Evolutionary conservation across 306 rosid species (phyloP), one percentile per base, ranked within the genome.

Genomic region (Cucurbita maxima): DNA sequence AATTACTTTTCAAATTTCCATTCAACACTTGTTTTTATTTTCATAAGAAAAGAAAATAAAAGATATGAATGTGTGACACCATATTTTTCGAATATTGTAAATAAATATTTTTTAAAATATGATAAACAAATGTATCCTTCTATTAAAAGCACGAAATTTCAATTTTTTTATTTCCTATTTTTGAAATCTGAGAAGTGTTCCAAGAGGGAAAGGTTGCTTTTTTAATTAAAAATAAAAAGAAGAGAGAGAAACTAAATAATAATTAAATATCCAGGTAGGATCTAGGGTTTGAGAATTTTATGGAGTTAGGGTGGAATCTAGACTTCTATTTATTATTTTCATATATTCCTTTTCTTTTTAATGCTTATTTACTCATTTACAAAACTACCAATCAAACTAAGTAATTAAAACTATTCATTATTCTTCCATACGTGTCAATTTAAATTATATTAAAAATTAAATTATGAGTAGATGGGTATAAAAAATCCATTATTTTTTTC

Each of bases 231-330:
- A 9, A 56, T 3, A 1, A 22, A 25, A 0, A 22, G 12, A 3
- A 4, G 48, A 44, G 48, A 10, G 3, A 22, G n/a, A 5, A 12
- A 30, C 3, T 30, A 30, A 30, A 30, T 30, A 30, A 30, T 30
- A 30, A 30, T 30, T 30, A 30, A 30, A 30, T 20, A 67, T 68
- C 73, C 58, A 47, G 48, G 43, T 68, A 48, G 58, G 73, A 68
- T 68, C 58, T 68, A 68, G 43, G 57, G 57, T 47, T 48, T 48
- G 14, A 68, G 57, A 68, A 48, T 68, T 67, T 44, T 45, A 67
- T 55, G 55, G 6, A 66, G 45, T 67, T 67, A 20, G 78, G 72
- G 44, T 22, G 73, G 75, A 71, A 71, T 71, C 75, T 71, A 71
- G 75, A 48, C 60, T 51, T 45, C 25, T 51, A 41, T 19, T 59